Evolutionary conservation across 176 grass and related monocot species (phyloP).

Genomic region (sorghum (Sorghum bicolor)): DNA sequence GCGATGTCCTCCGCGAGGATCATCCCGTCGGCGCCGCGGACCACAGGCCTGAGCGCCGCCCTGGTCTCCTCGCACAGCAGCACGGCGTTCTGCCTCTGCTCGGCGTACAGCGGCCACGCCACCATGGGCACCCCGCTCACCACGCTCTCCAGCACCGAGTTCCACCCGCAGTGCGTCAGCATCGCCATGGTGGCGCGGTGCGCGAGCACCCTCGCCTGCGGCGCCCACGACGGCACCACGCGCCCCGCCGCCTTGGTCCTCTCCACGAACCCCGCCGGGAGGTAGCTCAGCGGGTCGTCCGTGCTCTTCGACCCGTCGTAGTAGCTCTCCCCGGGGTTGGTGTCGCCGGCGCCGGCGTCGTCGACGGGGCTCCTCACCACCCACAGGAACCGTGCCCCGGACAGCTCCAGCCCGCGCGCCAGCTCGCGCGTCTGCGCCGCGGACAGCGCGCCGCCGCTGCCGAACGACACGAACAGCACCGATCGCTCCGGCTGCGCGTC

Average conservation of each 20-base stretch:
- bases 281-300: conserved; percentile 1
- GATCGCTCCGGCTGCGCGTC: conserved; percentile 35
- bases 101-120: conserved; percentile 47
- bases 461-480: conserved; percentile 53
- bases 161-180: conserved; percentile 71
- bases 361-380: conserved; percentile 37
- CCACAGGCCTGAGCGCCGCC: neutral
- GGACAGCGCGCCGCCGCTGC: conserved; percentile 23
- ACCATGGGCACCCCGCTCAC: conserved; percentile 37
- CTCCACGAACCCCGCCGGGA: conserved; percentile 11
- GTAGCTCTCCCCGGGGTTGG: neutral
- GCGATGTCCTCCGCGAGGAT: neutral
- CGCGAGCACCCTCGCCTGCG: conserved; percentile 19
- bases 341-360: neutral
- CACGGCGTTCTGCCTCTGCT: conserved; percentile 45
- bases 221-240: conserved; percentile 40
- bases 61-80: conserved; percentile 21
- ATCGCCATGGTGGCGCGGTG: conserved; percentile 39
- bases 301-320: conserved; percentile 14
- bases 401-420: conserved; percentile 38
- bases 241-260: conserved; percentile 12
- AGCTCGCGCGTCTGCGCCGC: conserved; percentile 36
- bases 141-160: conserved; percentile 55
- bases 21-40: neutral
- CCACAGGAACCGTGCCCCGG: conserved; percentile 35